A percentile compares a stretch with the other conserved stretches of the same genome.
These are phyloP conservation scores for Trichoderma simmonsii DNA, from an alignment of 2,329 filamentous ascomycete genomes.

Conservation along the genomic window DNA sequence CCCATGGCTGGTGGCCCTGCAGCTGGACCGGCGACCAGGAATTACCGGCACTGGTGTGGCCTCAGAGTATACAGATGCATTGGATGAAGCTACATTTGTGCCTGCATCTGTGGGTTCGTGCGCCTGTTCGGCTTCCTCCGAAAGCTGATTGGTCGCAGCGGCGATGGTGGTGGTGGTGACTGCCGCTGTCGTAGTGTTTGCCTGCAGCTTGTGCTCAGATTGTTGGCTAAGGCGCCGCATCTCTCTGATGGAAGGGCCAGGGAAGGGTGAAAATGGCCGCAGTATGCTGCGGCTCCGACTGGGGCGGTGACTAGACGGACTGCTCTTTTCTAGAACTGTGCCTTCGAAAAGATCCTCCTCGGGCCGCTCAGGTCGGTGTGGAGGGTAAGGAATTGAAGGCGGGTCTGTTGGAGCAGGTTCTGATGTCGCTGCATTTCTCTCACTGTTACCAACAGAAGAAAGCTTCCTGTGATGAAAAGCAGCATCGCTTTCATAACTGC, in stretches of 20 bases:
- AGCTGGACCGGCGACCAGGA: slow-evolving; percentile 11
- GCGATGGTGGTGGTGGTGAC: neutral
- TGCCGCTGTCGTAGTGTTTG: neutral
- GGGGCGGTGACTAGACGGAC: slow-evolving; percentile 2
- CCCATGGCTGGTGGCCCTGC: neutral
- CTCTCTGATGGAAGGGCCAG: neutral
- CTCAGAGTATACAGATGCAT: slow-evolving; percentile 3
- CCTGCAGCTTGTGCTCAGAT: slow-evolving; percentile 3
- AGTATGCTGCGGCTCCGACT: slow-evolving; percentile 8
- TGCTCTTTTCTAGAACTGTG: neutral
- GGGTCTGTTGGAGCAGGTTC: slow-evolving; percentile 3
- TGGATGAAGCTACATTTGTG: neutral
- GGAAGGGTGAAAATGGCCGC: slow-evolving; percentile 12
- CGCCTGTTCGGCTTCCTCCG: slow-evolving; percentile 11
- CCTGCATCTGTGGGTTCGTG: slow-evolving; percentile 11
- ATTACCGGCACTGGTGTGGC: neutral
- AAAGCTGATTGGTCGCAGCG: neutral
- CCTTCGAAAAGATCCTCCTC: slow-evolving; percentile 22
- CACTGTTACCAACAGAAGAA: neutral
- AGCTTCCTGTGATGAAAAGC: slow-evolving; percentile 29
- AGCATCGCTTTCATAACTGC: slow-evolving; percentile 40
- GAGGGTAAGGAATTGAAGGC: slow-evolving; percentile 19
- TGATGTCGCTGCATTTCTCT: neutral
- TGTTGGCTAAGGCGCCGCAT: slow-evolving; percentile 4
- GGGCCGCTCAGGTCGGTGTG: slow-evolving; percentile 24